Percentiles rank a stretch among this genome's conserved stretches.
Conservation (phyloP, 2,329 filamentous ascomycete species). For the Davidsoniella neocaledoniae region DNA sequence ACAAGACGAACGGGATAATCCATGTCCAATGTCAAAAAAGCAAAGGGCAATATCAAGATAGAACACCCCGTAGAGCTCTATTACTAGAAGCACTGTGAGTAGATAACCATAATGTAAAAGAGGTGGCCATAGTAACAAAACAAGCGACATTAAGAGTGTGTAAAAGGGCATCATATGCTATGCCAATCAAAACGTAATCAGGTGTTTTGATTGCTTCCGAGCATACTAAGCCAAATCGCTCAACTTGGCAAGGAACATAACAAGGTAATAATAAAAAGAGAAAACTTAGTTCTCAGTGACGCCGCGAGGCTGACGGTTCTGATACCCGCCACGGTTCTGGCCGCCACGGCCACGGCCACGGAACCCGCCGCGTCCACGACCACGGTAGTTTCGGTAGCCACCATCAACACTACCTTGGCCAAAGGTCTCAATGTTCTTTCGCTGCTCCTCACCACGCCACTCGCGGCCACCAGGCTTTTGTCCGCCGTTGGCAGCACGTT, state of each 20-base stretch:
- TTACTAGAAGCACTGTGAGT: too few relatives aligned
- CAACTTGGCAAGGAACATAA: background rate
- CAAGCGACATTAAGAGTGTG: too few relatives aligned
- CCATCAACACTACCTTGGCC: conserved; percentile 90
- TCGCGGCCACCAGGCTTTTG: conserved; percentile 63
- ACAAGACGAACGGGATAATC: too few relatives aligned
- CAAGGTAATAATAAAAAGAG: conserved; percentile 2
- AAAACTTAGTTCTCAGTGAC: conserved; percentile 1
- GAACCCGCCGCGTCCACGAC: conserved; percentile 50
- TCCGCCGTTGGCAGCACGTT: conserved; percentile 57
- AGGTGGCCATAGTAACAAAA: too few relatives aligned
- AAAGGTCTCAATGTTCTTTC: conserved; percentile 94
- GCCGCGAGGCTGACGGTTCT: conserved; percentile 10
- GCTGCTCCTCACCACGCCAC: conserved; percentile 84
- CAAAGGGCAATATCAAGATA: too few relatives aligned
- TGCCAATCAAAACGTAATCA: too few relatives aligned
- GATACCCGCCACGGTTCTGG: conserved; percentile 20
- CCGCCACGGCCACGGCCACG: conserved; percentile 30
- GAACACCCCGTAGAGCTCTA: too few relatives aligned
- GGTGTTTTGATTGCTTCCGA: too few relatives aligned
- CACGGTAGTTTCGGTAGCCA: conserved; percentile 59
- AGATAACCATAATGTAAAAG: too few relatives aligned
- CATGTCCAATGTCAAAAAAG: too few relatives aligned
- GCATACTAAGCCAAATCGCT: too few relatives aligned
- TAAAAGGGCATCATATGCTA: background rate